Base-by-base conservation (phyloP, 2,329 filamentous ascomycete species). In the Alternaria burnsii region DNA sequence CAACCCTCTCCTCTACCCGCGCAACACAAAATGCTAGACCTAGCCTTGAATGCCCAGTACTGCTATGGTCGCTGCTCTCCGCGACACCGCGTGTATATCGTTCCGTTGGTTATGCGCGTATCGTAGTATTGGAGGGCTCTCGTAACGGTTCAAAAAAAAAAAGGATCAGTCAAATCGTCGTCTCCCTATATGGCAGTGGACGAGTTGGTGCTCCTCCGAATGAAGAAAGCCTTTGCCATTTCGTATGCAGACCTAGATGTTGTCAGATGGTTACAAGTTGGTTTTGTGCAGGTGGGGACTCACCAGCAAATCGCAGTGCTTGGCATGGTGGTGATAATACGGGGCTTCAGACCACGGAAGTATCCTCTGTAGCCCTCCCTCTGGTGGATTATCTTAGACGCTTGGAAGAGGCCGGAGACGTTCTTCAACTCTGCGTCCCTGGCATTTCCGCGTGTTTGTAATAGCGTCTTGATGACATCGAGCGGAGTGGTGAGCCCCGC, bases 271-370 rank as follows among this genome's bases (percentile, higher is more conserved):
- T 41, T 16, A 16, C 30, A 26, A 4, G 22, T 20, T n/a, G 26
- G 12, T 28, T 28, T 2, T 30, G n/a, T 6, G 34, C 28, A 32
- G 5, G 47, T 20, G 14, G 47, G 11, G 16, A 79, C 85, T 74
- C 78, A 95, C 95, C 95, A 99, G 85, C 95, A 99, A 75, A 99
- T 99, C n/a, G 95, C 95, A 34, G 95, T 99, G 82, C 94, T 97
- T 20, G 95, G 95, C 91, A 98, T 98, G 1, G 95, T 97, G 11
- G 94, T 97, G 64, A 99, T 89, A 48, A 99, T 90, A 73, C 95
- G 87, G 47, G 95, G 95, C 71, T 91, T 89, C 76, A 97, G 87
- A 43, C 95, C 95, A 76, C 96, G 94, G 82, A 97, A 94, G 81
- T 98, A 99, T 4, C 95, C 95, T 58, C 83, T 84, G 72, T 91